Percentiles rank a stretch among this genome's conserved stretches.
phyloP scores from a whole-genome alignment of 371 early-diverging fungal genomes.

The Lichtheimia corymbifera region DNA sequence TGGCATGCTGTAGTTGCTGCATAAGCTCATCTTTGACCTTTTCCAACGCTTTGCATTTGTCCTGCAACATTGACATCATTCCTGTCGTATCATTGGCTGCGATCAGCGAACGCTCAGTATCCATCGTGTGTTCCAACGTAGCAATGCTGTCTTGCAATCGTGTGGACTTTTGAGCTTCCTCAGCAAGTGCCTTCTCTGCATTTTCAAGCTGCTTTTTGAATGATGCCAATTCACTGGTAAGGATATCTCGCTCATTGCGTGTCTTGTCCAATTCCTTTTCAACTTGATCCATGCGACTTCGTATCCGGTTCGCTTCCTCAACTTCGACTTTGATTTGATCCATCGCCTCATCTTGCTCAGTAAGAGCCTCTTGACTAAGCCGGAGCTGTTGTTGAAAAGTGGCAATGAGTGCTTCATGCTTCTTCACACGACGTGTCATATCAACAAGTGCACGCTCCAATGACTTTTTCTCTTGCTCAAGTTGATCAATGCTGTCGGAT shows the following conservation, averaged over 20 bases:
- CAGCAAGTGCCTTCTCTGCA: conserved; percentile 14
- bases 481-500: background rate
- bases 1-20: conserved; percentile 7
- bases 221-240: background rate
- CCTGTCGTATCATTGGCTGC: conserved; percentile 26
- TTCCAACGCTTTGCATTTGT: conserved; percentile 16
- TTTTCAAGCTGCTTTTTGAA: conserved; percentile 11
- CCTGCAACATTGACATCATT: conserved; percentile 28
- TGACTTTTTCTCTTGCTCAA: conserved; percentile 8
- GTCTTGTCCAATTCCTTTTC: background rate
- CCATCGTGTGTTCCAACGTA: conserved; percentile 27
- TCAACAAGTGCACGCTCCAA: conserved; percentile 1
- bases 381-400: background rate
- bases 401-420: background rate
- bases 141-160: conserved; percentile 25
- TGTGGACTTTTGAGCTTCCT: conserved; percentile 17
- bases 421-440: conserved; percentile 1
- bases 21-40: conserved; percentile 8
- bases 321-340: background rate
- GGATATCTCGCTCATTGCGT: background rate
- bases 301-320: background rate
- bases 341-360: background rate
- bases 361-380: background rate
- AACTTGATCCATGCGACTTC: background rate
- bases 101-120: conserved; percentile 23